Base-by-base conservation (phyloP, 495 filamentous ascomycete genomes). In the Penicillium antarcticum region DNA sequence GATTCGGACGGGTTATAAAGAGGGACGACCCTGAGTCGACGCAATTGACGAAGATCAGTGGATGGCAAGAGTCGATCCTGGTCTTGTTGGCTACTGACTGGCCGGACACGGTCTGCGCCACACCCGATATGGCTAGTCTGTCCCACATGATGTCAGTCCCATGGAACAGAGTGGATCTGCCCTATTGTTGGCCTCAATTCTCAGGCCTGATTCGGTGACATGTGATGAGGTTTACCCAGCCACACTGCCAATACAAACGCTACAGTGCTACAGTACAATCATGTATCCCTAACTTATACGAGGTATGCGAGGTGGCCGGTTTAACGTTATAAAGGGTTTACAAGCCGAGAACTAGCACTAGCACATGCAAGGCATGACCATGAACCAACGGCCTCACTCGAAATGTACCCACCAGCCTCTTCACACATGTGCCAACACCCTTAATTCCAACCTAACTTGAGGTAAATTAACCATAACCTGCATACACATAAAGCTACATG, bases 1-100 rank as follows among this genome's bases (percentile, higher is more conserved):
- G 56, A 65, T 65, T 62, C 51, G 50, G 37, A 45, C 45, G 36
- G 17, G 29, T 58, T 56, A 57, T 44, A 55, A 65, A 18, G 46
- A 18, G 46, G 11, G 51, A 43, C 24, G 35, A 42, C 49, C 51
- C 32, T 47, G 44, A 32, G 24, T 31, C 47, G 43, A 58, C 53
- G 57, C 54, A 62, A 62, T 60, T 48, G 37, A 45, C 37, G 62
- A 47, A 57, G 57, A 65, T 65, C 62, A 54, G 60, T 65, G 62
- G 62, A 57, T 52, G 42, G 39, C 37, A 29, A 9, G 31, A 16
- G 45, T 10, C 40, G 53, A 62, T 47, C 62, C 52, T 4, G 44
- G 45, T 41, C 11, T 23, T 23, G 42, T 26, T 41, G 18, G 4
- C 5, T n/a, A 16, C 14, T 60, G 14, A 63, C 29, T 57, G 57